phyloP scores from a whole-genome alignment of 805 yeast genomes.

The Candida awuae region DNA sequence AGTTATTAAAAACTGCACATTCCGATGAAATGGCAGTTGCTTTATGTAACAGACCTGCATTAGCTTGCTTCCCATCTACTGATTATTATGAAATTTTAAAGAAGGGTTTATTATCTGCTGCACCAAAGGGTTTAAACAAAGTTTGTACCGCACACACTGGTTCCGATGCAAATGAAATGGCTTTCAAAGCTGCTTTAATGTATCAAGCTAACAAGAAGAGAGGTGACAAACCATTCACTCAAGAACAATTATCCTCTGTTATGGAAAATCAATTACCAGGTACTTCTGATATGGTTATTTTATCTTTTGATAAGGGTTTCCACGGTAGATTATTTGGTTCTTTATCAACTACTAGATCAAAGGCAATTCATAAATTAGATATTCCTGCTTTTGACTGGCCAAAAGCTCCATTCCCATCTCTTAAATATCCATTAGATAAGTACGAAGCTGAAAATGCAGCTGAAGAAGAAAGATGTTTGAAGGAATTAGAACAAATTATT shows the following conservation, averaged over 20 bases:
- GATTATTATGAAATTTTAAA: conserved; percentile 42
- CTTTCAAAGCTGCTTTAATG: conserved; percentile 65
- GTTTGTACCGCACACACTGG: conserved; percentile 65
- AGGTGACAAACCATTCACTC: conserved; percentile 37
- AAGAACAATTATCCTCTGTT: conserved; percentile 38
- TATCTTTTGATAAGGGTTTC: conserved; percentile 48
- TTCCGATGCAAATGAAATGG: conserved; percentile 64
- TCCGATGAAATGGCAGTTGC: conserved; percentile 58
- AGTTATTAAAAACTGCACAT: conserved; percentile 47
- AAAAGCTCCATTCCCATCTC: conserved; percentile 60
- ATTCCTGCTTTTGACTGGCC: conserved; percentile 59
- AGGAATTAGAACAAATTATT: conserved; percentile 35
- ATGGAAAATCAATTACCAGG: conserved; percentile 49
- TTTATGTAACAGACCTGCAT: conserved; percentile 59
- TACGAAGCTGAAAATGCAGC: conserved; percentile 42
- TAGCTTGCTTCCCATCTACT: conserved; percentile 56
- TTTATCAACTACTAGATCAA: conserved; percentile 47
- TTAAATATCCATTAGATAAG: conserved; percentile 75
- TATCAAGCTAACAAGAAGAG: conserved; percentile 45
- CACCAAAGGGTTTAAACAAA: conserved; percentile 52
- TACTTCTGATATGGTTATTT: conserved; percentile 42
- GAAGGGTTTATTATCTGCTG: conserved; percentile 47
- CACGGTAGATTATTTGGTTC: conserved; percentile 53
- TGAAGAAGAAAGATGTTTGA: conserved; percentile 43
- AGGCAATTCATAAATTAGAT: conserved; percentile 50